These are phyloP conservation scores for Canna indica DNA, from an alignment of 176 grass and related monocot genomes.

Conservation along the genomic window DNA sequence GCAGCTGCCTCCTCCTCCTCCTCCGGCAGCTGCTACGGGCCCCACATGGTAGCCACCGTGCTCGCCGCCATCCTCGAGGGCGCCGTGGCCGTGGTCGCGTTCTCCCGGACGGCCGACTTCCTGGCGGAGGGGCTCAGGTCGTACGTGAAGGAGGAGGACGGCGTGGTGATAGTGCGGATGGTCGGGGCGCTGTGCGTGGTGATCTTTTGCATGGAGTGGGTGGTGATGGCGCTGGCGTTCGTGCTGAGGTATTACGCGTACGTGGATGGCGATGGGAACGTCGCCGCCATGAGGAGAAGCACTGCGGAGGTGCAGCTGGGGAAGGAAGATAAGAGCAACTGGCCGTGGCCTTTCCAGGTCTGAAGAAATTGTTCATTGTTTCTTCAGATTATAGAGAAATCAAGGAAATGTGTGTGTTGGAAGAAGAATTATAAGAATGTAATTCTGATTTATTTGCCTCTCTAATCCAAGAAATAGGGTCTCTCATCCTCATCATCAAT, in stretches of 20 bases:
- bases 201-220: conserved; percentile 22
- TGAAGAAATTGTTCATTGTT: not conserved
- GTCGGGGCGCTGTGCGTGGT: not conserved
- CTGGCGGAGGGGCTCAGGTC: conserved; percentile 3
- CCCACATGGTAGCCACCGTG: conserved; percentile 20
- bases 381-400: too few relatives aligned
- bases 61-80: conserved; percentile 16
- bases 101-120: not conserved
- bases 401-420: too few relatives aligned
- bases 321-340: not conserved
- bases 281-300: not conserved
- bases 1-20: conserved; percentile 1
- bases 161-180: conserved; percentile 14
- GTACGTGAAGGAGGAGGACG: conserved; percentile 16
- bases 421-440: too few relatives aligned
- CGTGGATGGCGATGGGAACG: not conserved
- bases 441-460: too few relatives aligned
- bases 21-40: conserved; percentile 4
- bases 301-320: not conserved
- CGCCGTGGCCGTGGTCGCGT: conserved; percentile 9
- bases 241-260: conserved; percentile 8
- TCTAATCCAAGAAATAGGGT: too few relatives aligned
- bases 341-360: not conserved
- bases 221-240: conserved; percentile 14
- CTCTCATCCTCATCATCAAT: too few relatives aligned